phyloP scores from a whole-genome alignment of 176 grass and related monocot genomes.

The Oryza glumipatula region DNA sequence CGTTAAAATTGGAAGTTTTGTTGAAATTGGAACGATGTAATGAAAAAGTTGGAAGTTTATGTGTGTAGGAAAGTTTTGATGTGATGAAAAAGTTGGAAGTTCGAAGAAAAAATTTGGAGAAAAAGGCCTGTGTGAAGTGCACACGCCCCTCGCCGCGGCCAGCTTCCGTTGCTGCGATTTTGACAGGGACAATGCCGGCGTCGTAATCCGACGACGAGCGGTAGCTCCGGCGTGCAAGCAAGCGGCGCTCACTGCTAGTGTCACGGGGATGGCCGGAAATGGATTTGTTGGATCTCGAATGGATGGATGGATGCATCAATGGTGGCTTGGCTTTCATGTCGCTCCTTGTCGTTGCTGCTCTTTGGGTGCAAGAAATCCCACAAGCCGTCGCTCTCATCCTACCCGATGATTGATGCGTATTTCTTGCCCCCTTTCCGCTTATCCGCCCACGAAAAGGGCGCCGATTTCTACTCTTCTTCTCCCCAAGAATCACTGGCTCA shows the following conservation, averaged over 20 bases:
- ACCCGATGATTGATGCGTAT: background rate
- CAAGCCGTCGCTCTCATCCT: conserved; percentile 14
- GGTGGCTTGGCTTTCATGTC: background rate
- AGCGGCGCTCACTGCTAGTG: background rate
- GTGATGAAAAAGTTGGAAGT: too few relatives aligned
- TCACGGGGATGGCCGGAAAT: background rate
- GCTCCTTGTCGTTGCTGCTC: conserved; percentile 47
- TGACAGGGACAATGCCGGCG: background rate
- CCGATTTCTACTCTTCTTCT: background rate
- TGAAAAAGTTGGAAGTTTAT: too few relatives aligned
- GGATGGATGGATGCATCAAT: background rate
- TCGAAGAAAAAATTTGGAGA: too few relatives aligned
- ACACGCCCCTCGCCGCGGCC: too few relatives aligned
- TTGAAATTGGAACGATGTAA: too few relatives aligned
- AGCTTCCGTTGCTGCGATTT: too few relatives aligned
- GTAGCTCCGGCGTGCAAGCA: conserved; percentile 50
- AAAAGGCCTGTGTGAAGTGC: too few relatives aligned
- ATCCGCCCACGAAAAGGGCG: conserved; percentile 17
- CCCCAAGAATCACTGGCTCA: background rate
- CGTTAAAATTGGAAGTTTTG: too few relatives aligned
- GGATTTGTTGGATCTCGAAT: background rate
- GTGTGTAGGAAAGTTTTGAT: too few relatives aligned
- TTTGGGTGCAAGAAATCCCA: conserved; percentile 39
- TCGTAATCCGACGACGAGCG: conserved; percentile 2
- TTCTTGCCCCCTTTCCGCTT: conserved; percentile 2